Base-by-base conservation (phyloP, 2,329 filamentous ascomycete genomes). In the Diaporthe humulicola region DNA sequence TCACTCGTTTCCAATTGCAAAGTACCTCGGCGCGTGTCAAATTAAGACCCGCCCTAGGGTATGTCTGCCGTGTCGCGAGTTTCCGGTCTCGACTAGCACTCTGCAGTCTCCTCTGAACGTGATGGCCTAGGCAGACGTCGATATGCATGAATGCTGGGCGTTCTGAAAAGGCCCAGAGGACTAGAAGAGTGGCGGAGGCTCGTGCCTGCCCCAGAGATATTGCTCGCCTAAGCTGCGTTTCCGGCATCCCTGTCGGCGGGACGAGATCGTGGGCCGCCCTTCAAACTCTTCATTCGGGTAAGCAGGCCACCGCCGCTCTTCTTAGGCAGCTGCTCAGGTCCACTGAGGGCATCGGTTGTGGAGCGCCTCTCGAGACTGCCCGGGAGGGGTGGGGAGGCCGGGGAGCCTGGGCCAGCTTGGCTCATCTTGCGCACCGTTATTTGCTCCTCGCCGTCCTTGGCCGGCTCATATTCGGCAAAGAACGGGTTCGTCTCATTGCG, bases 201-300 rank as follows among this genome's bases (percentile, higher is more conserved):
- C 57, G 48, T 64, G 70, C 48, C 33, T 58, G 28, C 22, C 42
- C 42, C 25, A n/a, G 17, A 6, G 33, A 19, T n/a, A 30, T 30
- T 38, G 58, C 25, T 36, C 42, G 58, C 67, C 74, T 75, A 75
- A 52, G 33, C 61, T 56, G 48, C 60, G 56, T 58, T 64, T 15
- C 60, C 60, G 19, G 22, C 33, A 61, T 76, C 40, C 52, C 58
- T 72, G 69, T 76, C 73, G 14, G 48, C 33, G 45, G 74, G 74
- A 66, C 74, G 74, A 54, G 74, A 75, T 38, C 74, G 74, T 33
- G 74, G 88, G 42, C 91, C 91, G 69, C 93, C 93, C 86, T 95
- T 96, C 84, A 97, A 85, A 83, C 93, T 95, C 89, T 94, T 95
- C 86, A 97, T 94, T 72, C 95, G 90, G 70, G 90, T 94, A 76